These are phyloP conservation scores for Rhizomucor miehei DNA, from an alignment of 371 early-diverging fungal species.

Conservation along the genomic window DNA sequence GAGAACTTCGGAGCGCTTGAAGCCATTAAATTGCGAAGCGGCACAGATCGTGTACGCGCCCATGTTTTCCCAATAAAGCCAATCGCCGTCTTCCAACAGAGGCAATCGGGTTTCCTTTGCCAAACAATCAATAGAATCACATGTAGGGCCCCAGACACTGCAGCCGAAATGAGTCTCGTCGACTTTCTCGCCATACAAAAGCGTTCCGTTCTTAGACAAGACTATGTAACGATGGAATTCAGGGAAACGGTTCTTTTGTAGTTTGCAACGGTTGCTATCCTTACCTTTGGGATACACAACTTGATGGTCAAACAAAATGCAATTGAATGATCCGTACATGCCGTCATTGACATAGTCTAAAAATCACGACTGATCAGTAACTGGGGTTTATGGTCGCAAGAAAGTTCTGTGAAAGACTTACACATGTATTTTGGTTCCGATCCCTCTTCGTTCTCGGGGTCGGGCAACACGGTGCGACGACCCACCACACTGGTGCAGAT, in stretches of 20 bases:
- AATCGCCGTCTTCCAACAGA: constrained; percentile 90
- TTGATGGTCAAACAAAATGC: constrained; percentile 96
- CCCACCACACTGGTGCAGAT: constrained; percentile 90
- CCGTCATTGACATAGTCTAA: constrained; percentile 95
- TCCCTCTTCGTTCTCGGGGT: constrained; percentile 1
- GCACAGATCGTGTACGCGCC: constrained; percentile 96
- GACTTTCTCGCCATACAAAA: constrained; percentile 6
- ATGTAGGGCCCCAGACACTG: constrained; percentile 98
- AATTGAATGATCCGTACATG: constrained; percentile 97
- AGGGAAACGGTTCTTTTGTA: constrained; percentile 35
- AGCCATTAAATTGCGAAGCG: constrained; percentile 90
- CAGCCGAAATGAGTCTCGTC: constrained; percentile 45
- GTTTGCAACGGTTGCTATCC: constrained; percentile 26
- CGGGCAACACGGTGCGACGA: constrained; percentile 62
- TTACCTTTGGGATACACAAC: constrained; percentile 69
- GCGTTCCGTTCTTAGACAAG: constrained; percentile 13
- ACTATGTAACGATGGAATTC: constrained; percentile 30
- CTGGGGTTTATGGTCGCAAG: not conserved
- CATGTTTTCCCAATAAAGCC: constrained; percentile 95
- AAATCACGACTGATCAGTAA: not conserved
- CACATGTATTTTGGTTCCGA: constrained; percentile 75
- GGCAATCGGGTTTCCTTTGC: constrained; percentile 70
- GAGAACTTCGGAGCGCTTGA: constrained; percentile 76
- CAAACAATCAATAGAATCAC: constrained; percentile 97
- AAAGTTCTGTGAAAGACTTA: constrained; percentile 19